These are phyloP conservation scores for Meredithiella fracta DNA, from an alignment of 2,329 filamentous ascomycete species.

Conservation along the genomic window DNA sequence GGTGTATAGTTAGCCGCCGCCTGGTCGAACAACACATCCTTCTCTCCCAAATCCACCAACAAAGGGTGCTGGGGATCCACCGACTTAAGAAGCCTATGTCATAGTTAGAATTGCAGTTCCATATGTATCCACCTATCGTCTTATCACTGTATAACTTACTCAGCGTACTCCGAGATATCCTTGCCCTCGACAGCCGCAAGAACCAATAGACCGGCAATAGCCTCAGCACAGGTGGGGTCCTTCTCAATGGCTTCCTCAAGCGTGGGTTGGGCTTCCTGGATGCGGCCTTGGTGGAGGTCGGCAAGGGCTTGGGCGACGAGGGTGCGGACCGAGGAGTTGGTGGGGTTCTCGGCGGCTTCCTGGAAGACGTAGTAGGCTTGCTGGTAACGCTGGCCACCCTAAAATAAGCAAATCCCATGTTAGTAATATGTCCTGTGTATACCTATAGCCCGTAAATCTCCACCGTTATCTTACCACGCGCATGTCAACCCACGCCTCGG, in stretches of 20 bases:
- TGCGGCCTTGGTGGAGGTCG: slow-evolving; percentile 75
- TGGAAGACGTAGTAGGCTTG: slow-evolving; percentile 96
- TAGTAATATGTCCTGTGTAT: neutral
- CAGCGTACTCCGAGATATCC: slow-evolving; percentile 43
- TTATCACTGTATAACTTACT: slow-evolving; percentile 35
- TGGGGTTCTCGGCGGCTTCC: slow-evolving; percentile 76
- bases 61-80: slow-evolving; percentile 52
- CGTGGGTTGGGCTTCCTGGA: slow-evolving; percentile 78
- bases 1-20: slow-evolving; percentile 75
- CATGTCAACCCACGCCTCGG: slow-evolving; percentile 87
- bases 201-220: slow-evolving; percentile 70
- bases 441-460: neutral
- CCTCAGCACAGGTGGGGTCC: slow-evolving; percentile 53
- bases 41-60: slow-evolving; percentile 60
- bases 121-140: neutral
- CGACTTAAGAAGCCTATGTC: slow-evolving; percentile 28
- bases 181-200: slow-evolving; percentile 63
- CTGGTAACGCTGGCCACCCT: slow-evolving; percentile 93
- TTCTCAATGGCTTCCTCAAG: slow-evolving; percentile 64
- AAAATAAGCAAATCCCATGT: slow-evolving; percentile 18
- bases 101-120: slow-evolving; percentile 10
- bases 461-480: slow-evolving; percentile 45
- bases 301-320: slow-evolving; percentile 80
- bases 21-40: slow-evolving; percentile 73
- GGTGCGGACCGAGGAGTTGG: slow-evolving; percentile 57